A percentile compares a stretch with the other conserved stretches of the same genome.
Evolutionary conservation across 169 alveolate species (phyloP).

Genomic region (Perkinsus olseni): DNA sequence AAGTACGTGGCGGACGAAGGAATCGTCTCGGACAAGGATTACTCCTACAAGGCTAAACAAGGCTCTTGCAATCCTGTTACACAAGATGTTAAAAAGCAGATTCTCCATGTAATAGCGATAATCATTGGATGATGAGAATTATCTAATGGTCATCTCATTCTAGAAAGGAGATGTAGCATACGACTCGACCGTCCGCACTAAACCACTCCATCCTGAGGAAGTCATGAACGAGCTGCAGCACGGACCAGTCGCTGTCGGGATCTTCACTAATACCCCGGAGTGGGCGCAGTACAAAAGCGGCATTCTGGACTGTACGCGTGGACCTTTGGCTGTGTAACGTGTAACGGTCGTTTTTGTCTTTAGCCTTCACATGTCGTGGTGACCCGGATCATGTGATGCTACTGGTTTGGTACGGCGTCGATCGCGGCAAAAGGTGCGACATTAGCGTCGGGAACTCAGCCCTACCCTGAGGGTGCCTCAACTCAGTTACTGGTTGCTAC

Average conservation of each 20-base stretch:
- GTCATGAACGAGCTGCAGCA: background rate
- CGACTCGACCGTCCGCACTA: too few relatives aligned
- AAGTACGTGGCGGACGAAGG: background rate
- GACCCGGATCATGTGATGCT: background rate
- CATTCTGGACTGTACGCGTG: background rate
- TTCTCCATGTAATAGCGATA: background rate
- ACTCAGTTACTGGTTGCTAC: background rate
- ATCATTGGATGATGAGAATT: background rate
- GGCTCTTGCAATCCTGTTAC: background rate
- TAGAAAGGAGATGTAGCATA: background rate
- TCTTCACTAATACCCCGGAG: background rate
- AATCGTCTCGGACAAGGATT: background rate
- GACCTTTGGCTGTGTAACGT: background rate
- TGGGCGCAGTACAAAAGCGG: background rate
- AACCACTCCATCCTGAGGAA: too few relatives aligned
- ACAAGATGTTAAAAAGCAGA: background rate
- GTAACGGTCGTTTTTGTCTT: too few relatives aligned
- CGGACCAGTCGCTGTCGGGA: background rate
- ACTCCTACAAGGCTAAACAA: background rate
- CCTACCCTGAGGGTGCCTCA: background rate
- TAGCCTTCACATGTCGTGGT: background rate
- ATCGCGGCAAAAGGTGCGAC: background rate
- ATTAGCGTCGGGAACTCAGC: background rate
- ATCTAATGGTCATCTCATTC: too few relatives aligned
- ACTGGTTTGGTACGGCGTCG: background rate